phyloP scores from a whole-genome alignment of 2,329 filamentous ascomycete species.

The Talaromyces sp. region DNA sequence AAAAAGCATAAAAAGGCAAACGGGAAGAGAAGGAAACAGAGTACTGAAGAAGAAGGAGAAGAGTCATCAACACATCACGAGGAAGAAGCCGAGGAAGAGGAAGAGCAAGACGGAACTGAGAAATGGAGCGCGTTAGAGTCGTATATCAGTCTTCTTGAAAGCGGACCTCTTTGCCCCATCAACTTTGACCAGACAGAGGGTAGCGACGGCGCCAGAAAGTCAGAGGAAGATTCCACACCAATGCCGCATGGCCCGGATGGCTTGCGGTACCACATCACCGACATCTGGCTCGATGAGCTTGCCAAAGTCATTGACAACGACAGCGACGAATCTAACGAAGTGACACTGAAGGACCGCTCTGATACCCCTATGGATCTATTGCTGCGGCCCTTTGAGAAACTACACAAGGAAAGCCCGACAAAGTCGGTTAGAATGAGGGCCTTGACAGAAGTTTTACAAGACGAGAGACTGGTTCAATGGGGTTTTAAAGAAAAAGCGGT shows the following conservation, averaged over 20 bases:
- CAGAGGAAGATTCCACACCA: conserved; percentile 6
- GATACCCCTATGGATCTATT: conserved; percentile 36
- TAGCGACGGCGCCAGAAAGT: conserved; percentile 20
- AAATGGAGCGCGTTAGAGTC: conserved; percentile 30
- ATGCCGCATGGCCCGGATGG: conserved; percentile 68
- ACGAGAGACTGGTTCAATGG: conserved; percentile 67
- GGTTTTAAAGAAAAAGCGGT: conserved; percentile 32
- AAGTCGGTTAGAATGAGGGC: conserved; percentile 68
- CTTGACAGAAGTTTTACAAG: conserved; percentile 58
- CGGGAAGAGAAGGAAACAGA: conserved; percentile 16
- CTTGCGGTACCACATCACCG: conserved; percentile 76
- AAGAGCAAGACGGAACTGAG: conserved; percentile 6
- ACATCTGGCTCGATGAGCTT: conserved; percentile 88
- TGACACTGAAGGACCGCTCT: conserved; percentile 28
- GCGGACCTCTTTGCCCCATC: conserved; percentile 33
- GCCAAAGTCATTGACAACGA: conserved; percentile 56
- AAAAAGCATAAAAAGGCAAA: conserved; percentile 16
- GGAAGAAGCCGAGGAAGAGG: conserved; percentile 1
- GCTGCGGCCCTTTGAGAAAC: conserved; percentile 39
- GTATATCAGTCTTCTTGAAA: conserved; percentile 34
- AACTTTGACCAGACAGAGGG: conserved; percentile 29
- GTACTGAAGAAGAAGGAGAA: conserved; percentile 6
- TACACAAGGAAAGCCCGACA: conserved; percentile 51
- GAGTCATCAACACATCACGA: conserved; percentile 1
- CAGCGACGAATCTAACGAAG: conserved; percentile 27